A percentile compares a stretch with the other conserved stretches of the same genome.
These are phyloP conservation scores for Leccinum subgranulosum DNA, from an alignment of 768 basidiomycete genomes.

Conservation along the genomic window DNA sequence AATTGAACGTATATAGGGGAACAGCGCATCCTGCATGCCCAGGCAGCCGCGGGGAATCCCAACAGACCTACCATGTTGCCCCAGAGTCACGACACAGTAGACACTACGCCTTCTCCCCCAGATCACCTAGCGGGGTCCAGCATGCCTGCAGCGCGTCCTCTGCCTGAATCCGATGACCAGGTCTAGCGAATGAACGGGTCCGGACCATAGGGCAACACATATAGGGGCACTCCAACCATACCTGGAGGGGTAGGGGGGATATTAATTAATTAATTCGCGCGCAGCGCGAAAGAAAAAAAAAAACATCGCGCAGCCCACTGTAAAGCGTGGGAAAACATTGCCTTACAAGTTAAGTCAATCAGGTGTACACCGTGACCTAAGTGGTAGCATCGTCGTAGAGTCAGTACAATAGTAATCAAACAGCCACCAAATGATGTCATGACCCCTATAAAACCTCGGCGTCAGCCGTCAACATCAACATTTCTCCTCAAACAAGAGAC, in stretches of 20 bases:
- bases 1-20: slow-evolving; percentile 15
- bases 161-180: neutral
- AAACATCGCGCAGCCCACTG: too few relatives aligned
- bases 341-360: neutral
- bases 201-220: neutral
- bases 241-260: too few relatives aligned
- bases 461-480: slow-evolving; percentile 21
- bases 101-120: neutral
- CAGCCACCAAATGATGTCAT: slow-evolving; percentile 27
- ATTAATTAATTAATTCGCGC: too few relatives aligned
- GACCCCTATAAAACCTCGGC: slow-evolving; percentile 21
- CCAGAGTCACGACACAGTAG: neutral
- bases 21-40: slow-evolving; percentile 25
- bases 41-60: slow-evolving; percentile 13
- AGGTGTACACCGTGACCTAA: neutral
- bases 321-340: too few relatives aligned
- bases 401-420: neutral
- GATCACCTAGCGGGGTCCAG: neutral
- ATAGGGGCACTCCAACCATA: too few relatives aligned
- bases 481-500: neutral
- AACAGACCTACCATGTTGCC: slow-evolving; percentile 13
- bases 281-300: too few relatives aligned
- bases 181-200: neutral
- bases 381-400: neutral
- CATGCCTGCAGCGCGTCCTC: neutral